phyloP scores from a whole-genome alignment of 345 rosid species.

The Eutrema yunnanense region DNA sequence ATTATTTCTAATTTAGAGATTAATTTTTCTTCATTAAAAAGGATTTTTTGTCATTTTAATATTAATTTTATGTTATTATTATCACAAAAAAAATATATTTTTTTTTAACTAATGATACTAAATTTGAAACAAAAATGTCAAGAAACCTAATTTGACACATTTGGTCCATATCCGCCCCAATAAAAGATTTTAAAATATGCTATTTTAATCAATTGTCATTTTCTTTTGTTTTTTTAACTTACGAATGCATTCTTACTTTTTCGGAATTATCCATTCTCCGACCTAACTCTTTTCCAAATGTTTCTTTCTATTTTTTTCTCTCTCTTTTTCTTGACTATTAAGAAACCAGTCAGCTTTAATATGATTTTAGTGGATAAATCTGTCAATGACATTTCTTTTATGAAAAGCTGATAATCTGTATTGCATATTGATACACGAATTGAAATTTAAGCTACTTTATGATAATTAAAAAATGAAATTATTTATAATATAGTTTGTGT shows the following conservation, averaged over 20 bases:
- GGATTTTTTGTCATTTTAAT: too few species aligned
- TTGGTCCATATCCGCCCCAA: too few species aligned
- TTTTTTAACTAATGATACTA: too few species aligned
- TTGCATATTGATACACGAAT: slow-evolving; percentile 27
- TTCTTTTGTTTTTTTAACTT: background rate
- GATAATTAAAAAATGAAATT: background rate
- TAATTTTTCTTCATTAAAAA: too few species aligned
- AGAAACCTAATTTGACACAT: too few species aligned
- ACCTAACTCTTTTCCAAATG: slow-evolving; percentile 1
- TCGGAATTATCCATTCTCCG: background rate
- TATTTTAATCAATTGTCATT: too few species aligned
- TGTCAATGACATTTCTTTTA: background rate
- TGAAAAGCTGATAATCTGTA: slow-evolving; percentile 21
- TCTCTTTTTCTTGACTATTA: slow-evolving; percentile 14
- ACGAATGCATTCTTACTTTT: background rate
- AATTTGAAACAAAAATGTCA: too few species aligned
- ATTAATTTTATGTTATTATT: too few species aligned
- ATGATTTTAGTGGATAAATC: slow-evolving; percentile 12
- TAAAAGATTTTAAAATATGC: too few species aligned
- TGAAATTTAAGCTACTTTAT: slow-evolving; percentile 4
- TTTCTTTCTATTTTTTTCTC: background rate
- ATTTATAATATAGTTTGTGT: background rate
- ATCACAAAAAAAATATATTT: too few species aligned
- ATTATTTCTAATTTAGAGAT: too few species aligned
- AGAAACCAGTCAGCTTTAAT: slow-evolving; percentile 21